Evolutionary conservation across 768 basidiomycete species (phyloP), one percentile per base, ranked within the genome.

Genomic region (Boletus vermiculosoides): DNA sequence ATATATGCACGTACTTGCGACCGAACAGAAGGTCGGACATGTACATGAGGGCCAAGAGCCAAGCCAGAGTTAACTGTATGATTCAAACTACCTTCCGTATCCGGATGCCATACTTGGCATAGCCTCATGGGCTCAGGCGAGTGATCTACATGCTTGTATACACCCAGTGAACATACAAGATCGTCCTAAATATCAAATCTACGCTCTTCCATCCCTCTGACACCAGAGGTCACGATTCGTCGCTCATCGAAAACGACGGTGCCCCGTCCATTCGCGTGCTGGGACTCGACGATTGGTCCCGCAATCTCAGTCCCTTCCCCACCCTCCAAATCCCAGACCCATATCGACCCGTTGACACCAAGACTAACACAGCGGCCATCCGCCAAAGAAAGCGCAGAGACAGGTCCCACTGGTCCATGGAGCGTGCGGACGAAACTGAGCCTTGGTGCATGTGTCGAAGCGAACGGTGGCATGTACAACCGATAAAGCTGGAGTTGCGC

Each of bases 301-400:
- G 64, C 66, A 7, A 79, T 73, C 62, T 76, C 75, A 12, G 70
- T 66, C 42, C 75, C 71, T 28, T 71, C 67, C 22, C 74, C 78
- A 12, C 77, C 79, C 68, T 93, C 91, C 33, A 93, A 76, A 72
- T 93, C 91, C 91, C 91, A 93, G 3, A 90, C 87, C 88, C 89
- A 91, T 42, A 93, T 80, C 63, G 82, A 82, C 40, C 89, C 89
- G 66, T 90, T 84, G 34, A 72, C 72, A 10, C 87, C 83, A 20
- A 92, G 72, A 64, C 88, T 87, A 30, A 93, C 87, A 61, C 91
- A 93, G 3, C 91, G 83, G 23, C 91, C 91, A 70, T 93, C 91
- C 30, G 91, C 84, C 36, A 93, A 76, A 16, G 87, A 80, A 22
- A 93, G 78, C 5, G 87, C 81, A 5, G 79, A 80, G 23, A 91